Conservation (phyloP, 179 eudicot species). For the Heliamphora pulchella region DNA sequence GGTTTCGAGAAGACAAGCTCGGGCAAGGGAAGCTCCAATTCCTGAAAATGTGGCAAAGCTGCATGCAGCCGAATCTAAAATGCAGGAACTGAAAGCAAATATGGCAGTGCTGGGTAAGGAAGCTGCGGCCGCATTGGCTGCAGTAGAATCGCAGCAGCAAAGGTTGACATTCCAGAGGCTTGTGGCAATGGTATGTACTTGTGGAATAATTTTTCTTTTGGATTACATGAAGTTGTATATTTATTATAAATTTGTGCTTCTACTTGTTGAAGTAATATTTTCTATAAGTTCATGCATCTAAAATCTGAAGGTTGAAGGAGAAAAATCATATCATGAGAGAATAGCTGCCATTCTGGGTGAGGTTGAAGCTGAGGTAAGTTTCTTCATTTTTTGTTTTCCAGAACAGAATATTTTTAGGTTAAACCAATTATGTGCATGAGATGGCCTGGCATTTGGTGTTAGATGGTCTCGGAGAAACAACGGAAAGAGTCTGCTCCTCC, state of each 20-base stretch:
- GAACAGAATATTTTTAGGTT: not conserved
- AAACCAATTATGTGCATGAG: conserved; percentile 1
- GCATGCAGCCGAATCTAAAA: conserved; percentile 77
- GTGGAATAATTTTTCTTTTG: conserved; percentile 11
- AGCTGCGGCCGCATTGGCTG: conserved; percentile 82
- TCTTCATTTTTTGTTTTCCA: conserved; percentile 7
- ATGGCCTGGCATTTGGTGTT: conserved; percentile 22
- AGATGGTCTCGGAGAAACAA: conserved; percentile 93
- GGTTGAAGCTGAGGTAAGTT: conserved; percentile 77
- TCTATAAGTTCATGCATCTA: too few relatives aligned
- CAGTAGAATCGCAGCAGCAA: conserved; percentile 91
- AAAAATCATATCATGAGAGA: conserved; percentile 71
- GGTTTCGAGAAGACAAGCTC: conserved; percentile 73
- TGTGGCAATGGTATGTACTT: conserved; percentile 58
- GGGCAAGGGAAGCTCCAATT: conserved; percentile 78
- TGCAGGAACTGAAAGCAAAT: conserved; percentile 87
- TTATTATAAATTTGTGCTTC: conserved; percentile 2
- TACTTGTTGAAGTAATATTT: too few relatives aligned
- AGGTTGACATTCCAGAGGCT: conserved; percentile 91
- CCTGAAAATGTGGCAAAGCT: conserved; percentile 84
- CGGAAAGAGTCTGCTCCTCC: conserved; percentile 92
- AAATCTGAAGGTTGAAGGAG: conserved; percentile 69
- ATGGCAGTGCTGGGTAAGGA: conserved; percentile 97
- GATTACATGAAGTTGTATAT: not conserved
- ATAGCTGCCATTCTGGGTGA: conserved; percentile 76